Percentiles rank a stretch among this genome's conserved stretches.
Conservation (phyloP, 2,329 filamentous ascomycete species). For the Sclerotinia spermophila region DNA sequence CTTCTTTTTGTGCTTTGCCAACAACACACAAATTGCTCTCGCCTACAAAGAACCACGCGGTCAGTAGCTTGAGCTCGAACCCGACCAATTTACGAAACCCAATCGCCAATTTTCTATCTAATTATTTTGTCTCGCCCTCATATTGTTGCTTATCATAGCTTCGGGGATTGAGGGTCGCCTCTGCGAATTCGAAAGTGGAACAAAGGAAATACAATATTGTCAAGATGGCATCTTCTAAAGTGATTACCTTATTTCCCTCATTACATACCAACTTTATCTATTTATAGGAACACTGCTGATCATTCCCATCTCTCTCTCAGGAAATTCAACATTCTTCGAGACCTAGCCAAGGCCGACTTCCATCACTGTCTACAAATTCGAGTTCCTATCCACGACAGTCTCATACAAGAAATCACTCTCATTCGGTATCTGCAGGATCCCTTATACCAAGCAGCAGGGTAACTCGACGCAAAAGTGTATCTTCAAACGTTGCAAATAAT, state of each 20-base stretch:
- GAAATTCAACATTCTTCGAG: constrained; percentile 64
- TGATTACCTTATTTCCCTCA: constrained; percentile 40
- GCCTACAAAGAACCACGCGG: constrained; percentile 32
- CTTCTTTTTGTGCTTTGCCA: neutral
- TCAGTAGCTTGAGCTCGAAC: constrained; percentile 25
- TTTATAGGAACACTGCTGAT: constrained; percentile 36
- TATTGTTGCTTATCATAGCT: constrained; percentile 38
- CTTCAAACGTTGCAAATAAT: constrained; percentile 67
- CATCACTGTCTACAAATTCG: constrained; percentile 54
- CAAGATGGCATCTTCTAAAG: constrained; percentile 61
- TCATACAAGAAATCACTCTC: constrained; percentile 65
- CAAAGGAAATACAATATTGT: constrained; percentile 36
- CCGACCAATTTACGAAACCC: constrained; percentile 23
- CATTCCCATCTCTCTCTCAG: constrained; percentile 41
- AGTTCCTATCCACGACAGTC: constrained; percentile 50
- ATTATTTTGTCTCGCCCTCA: constrained; percentile 33
- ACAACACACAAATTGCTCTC: constrained; percentile 5
- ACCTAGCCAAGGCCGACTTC: constrained; percentile 60
- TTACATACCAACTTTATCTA: constrained; percentile 32
- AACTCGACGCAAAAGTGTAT: constrained; percentile 89
- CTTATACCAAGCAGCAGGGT: constrained; percentile 81
- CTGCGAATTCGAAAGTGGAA: constrained; percentile 17
- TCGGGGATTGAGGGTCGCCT: constrained; percentile 38
- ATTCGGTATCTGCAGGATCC: constrained; percentile 73
- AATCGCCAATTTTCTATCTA: constrained; percentile 23